phyloP scores from a whole-genome alignment of 2,329 filamentous ascomycete genomes.

The Gnomoniopsis sp. region DNA sequence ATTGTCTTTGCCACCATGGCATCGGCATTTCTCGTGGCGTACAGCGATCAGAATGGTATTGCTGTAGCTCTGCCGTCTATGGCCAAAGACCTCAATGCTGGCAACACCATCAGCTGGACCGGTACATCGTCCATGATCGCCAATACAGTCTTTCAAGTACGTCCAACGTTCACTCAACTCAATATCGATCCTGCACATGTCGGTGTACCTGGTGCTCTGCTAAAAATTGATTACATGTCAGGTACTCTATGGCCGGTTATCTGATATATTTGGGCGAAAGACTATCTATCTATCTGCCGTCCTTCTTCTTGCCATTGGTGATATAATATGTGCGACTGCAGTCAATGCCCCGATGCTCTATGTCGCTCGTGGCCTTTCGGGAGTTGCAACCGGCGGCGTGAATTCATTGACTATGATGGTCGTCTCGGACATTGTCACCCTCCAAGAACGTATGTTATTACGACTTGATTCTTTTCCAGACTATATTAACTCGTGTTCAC shows the following conservation, averaged over 20 bases:
- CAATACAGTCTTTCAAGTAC: slow-evolving; percentile 31
- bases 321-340: slow-evolving; percentile 31
- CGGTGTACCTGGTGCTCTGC: neutral
- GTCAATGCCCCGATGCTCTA: slow-evolving; percentile 31
- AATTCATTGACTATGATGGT: slow-evolving; percentile 35
- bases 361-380: slow-evolving; percentile 31
- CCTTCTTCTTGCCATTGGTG: slow-evolving; percentile 26
- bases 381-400: slow-evolving; percentile 33
- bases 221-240: neutral
- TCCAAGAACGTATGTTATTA: slow-evolving; percentile 26
- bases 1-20: slow-evolving; percentile 28
- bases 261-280: slow-evolving; percentile 23
- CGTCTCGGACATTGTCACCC: slow-evolving; percentile 33
- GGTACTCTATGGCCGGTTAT: slow-evolving; percentile 32
- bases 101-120: slow-evolving; percentile 31
- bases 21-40: slow-evolving; percentile 30
- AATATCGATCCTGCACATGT: neutral
- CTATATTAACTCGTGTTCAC: too few species aligned
- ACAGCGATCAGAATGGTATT: slow-evolving; percentile 35
- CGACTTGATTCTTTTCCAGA: too few species aligned
- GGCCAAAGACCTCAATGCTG: slow-evolving; percentile 28
- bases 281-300: slow-evolving; percentile 28
- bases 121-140: slow-evolving; percentile 36
- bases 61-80: slow-evolving; percentile 35
- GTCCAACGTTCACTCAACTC: neutral